A percentile compares a stretch with the other conserved stretches of the same genome.
phyloP scores from a whole-genome alignment of 2,329 filamentous ascomycete genomes.

The Scytalidium lignicola region DNA sequence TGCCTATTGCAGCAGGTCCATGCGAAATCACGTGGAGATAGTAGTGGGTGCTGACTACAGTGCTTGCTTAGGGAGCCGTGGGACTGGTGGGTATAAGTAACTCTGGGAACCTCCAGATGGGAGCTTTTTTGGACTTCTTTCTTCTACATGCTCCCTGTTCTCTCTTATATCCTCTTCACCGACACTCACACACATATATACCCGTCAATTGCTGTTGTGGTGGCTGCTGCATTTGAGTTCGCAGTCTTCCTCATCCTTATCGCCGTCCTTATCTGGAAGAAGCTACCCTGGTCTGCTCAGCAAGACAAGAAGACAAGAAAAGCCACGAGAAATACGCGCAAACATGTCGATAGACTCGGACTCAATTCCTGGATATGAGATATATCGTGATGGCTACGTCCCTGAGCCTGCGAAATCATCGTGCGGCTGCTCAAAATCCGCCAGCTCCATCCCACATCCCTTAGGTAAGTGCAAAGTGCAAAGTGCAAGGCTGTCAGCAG shows the following conservation, averaged over 20 bases:
- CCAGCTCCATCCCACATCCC: neutral
- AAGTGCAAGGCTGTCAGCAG: too few relatives aligned
- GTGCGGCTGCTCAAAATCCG: conserved; percentile 1
- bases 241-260: neutral
- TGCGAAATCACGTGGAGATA: neutral
- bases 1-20: neutral
- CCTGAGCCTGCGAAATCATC: conserved; percentile 16
- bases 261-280: neutral
- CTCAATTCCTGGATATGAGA: conserved; percentile 40
- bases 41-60: neutral
- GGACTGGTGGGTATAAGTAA: neutral
- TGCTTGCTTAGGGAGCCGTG: neutral
- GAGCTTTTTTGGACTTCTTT: too few relatives aligned
- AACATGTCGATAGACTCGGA: conserved; percentile 30
- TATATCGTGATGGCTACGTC: conserved; percentile 29
- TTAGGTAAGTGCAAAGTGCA: conserved; percentile 3
- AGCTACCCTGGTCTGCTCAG: neutral
- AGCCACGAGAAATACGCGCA: neutral
- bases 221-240: neutral
- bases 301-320: neutral
- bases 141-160: too few relatives aligned
- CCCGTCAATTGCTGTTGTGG: neutral
- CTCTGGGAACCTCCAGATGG: neutral
- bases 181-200: neutral
- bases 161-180: neutral